Conservation (phyloP, 1,284 basidiomycete species). For the Leccinum fuscescens region DNA sequence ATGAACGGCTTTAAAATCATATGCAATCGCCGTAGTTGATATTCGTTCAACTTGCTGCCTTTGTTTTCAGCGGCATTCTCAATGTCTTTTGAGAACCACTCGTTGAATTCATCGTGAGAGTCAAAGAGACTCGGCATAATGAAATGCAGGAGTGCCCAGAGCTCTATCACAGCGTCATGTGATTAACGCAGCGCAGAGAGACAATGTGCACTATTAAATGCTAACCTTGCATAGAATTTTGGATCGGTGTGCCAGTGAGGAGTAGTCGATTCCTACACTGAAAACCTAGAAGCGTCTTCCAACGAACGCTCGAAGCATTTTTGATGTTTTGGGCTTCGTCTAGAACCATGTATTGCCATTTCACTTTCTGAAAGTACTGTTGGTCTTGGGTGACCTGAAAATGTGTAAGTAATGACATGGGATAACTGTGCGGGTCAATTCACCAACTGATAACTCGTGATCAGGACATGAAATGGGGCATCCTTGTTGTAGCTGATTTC, state of each 20-base stretch:
- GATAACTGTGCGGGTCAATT: constrained; percentile 24
- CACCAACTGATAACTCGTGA: constrained; percentile 96
- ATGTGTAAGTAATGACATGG: constrained; percentile 8
- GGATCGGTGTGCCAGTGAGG: constrained; percentile 97
- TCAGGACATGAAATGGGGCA: constrained; percentile 94
- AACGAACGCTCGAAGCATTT: constrained; percentile 93
- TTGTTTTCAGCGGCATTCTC: constrained; percentile 94
- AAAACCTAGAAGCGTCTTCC: constrained; percentile 96
- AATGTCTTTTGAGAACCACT: constrained; percentile 99
- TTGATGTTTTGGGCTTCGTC: constrained; percentile 99
- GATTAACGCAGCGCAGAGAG: constrained; percentile 11
- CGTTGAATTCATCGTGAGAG: constrained; percentile 98
- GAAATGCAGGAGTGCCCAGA: constrained; percentile 99
- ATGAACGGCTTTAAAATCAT: constrained; percentile 99
- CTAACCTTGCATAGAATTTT: constrained; percentile 99
- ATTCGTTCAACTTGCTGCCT: constrained; percentile 88
- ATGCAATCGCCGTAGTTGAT: constrained; percentile 92
- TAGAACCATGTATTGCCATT: constrained; percentile 99
- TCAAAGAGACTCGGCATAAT: constrained; percentile 99
- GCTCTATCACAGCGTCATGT: constrained; percentile 58
- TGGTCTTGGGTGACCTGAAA: constrained; percentile 90
- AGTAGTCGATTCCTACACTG: constrained; percentile 95
- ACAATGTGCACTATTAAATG: neutral
- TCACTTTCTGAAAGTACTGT: constrained; percentile 96
- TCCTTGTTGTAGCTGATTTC: constrained; percentile 95